Base-by-base conservation (phyloP, 805 yeast species). In the Barnettozyma sucrosica region DNA sequence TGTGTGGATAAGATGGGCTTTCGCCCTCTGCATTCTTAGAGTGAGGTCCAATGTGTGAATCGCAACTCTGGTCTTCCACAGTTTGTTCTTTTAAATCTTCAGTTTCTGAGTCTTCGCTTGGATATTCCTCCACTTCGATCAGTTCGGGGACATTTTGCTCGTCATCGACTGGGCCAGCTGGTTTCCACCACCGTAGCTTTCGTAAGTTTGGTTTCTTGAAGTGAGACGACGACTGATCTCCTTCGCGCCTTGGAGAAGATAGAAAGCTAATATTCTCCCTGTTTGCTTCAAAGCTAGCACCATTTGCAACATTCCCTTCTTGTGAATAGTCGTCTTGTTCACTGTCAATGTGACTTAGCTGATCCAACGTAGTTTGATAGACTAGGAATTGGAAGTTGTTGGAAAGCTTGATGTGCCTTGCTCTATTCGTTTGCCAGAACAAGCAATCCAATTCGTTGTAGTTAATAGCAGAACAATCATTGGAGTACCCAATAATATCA, bases 181-280 rank as follows among this genome's bases (percentile, higher is more conserved):
- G 30, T 26, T 19, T 43, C 52, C 54, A 48, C 43, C 46, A 41
- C n/a, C 41, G 36, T 24, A 48, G 36, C 19, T 38, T 39, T 5
- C 43, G 24, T 16, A 45, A 32, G 20, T 40, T 8, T 28, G 28
- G 41, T 25, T 36, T 41, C 28, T 19, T 33, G 41, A 24, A 24
- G 4, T 26, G 24, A 13, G 41, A n/a, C 6, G 24, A 20, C n/a
- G 7, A 9, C 20, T 3, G 7, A 18, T 24, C 28, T 24, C 9
- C 11, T 5, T 19, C 24, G 7, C 8, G 9, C 2, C 24, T 28
- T n/a, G 38, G 48, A 10, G 48, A 16, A 2, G 26, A 5, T n/a
- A 40, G 18, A 21, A 21, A 41, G 13, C 41, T 28, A 13, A 41
- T 36, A 23, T 46, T 36, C 18, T 28, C 41, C 8, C 16, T 32